Evolutionary conservation across 768 basidiomycete genomes (phyloP).

Genomic region (Lactifluus pinguis): DNA sequence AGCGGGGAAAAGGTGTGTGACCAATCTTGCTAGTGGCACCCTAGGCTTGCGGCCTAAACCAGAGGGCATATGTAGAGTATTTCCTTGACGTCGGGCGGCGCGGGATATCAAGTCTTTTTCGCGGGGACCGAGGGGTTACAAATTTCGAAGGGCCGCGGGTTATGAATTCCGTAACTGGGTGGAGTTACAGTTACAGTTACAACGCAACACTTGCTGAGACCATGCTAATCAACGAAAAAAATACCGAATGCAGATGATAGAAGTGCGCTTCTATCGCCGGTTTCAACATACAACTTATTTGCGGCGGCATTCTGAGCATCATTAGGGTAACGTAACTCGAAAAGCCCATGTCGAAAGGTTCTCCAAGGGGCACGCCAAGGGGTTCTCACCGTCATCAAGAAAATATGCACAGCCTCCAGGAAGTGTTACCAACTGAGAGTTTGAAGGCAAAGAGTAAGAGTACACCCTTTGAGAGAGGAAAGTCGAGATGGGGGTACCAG

Average conservation of each 20-base stretch:
- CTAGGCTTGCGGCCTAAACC: too few relatives aligned
- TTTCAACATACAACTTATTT: neutral
- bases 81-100: neutral
- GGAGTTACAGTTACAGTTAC: too few relatives aligned
- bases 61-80: neutral
- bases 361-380: too few relatives aligned
- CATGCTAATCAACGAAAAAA: neutral
- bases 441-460: neutral
- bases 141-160: neutral
- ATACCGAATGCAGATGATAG: neutral
- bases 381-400: neutral
- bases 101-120: neutral
- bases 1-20: neutral
- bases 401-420: neutral
- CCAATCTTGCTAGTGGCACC: neutral
- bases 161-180: too few relatives aligned
- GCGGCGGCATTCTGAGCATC: neutral
- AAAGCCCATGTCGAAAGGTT: too few relatives aligned
- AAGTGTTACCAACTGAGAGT: neutral
- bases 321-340: neutral
- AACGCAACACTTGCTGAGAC: too few relatives aligned
- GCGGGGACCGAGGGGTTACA: neutral
- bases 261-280: too few relatives aligned
- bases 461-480: neutral
- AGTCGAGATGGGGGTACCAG: neutral